A percentile compares a stretch with the other conserved stretches of the same genome.
phyloP scores from a whole-genome alignment of 345 rosid species.

The Theobroma cacao region DNA sequence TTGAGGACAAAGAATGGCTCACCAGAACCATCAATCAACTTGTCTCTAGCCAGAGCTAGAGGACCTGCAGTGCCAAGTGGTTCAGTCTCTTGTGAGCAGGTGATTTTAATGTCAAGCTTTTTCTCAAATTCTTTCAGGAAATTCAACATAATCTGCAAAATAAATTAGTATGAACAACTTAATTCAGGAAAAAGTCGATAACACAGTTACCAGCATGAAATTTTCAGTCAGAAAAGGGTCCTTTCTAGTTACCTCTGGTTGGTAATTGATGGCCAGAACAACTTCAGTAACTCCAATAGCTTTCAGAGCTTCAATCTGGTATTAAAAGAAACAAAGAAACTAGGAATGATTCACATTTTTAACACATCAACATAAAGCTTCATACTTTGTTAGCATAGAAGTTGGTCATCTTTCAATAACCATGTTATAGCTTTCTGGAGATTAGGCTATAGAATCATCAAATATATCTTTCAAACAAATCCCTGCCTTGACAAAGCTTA shows the following conservation, averaged over 20 bases:
- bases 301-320: slow-evolving; percentile 76
- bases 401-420: neutral
- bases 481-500: neutral
- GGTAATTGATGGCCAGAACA: slow-evolving; percentile 78
- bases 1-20: slow-evolving; percentile 81
- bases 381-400: neutral
- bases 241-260: slow-evolving; percentile 52
- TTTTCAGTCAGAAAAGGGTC: neutral
- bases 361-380: neutral
- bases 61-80: slow-evolving; percentile 91
- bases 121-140: slow-evolving; percentile 74
- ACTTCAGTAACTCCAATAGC: slow-evolving; percentile 76
- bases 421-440: too few relatives aligned
- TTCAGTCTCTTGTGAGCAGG: slow-evolving; percentile 82
- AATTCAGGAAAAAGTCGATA: neutral
- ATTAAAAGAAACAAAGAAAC: neutral
- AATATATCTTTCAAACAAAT: neutral
- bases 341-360: neutral
- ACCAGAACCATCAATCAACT: slow-evolving; percentile 55
- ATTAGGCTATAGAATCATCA: neutral
- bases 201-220: neutral
- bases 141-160: slow-evolving; percentile 60
- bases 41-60: slow-evolving; percentile 74
- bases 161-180: neutral
- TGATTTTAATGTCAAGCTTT: slow-evolving; percentile 69